Base-by-base conservation (phyloP, 371 early-diverging fungal genomes). In the Aphelidium insulamus region DNA sequence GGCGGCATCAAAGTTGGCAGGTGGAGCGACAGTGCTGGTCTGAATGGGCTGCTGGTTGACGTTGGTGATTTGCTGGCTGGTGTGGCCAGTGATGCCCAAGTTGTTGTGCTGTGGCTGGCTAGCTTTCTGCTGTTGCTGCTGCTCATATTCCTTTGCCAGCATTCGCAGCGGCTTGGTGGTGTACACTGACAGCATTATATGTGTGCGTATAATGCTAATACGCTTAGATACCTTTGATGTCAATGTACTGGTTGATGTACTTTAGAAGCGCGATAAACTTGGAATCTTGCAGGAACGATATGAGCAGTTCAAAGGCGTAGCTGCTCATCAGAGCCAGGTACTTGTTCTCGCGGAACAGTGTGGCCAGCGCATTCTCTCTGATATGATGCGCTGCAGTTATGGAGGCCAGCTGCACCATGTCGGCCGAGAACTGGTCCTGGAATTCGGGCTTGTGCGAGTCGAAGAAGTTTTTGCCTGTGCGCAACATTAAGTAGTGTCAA, bases 271-370 rank as follows among this genome's bases (percentile, higher is more conserved):
- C 63, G 41, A 73, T 68, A 39, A 76, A 69, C 39, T 77, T 69
- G 52, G 84, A 85, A 36, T 88, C 88, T 54, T 94, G 82, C 36
- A 98, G 53, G 52, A 81, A 97, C 28, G 77, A 62, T 29, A 97
- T 52, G 35, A 98, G 67, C 5, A 99, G 67, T 51, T 88, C 85
- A 43, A 81, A 84, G 1, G 92, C 80, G 26, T 85, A 83, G 18
- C 73, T 59, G 23, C 81, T 70, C 78, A 99, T 77, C 5, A 68
- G 59, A 20, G 98, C 41, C 30, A 63, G 60, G 57, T 94, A 99
- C 48, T 90, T 85, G 55, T 81, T 78, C 26, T 54, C 52, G 25
- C 77, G 66, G 53, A 77, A 94, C 20, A 66, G 62, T 36, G 66
- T 64, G 1, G 81, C 80, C 33, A 85, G 48, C 23, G 66, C 67